Conservation (phyloP, 345 rosid species). For the Gossypium turneri region DNA sequence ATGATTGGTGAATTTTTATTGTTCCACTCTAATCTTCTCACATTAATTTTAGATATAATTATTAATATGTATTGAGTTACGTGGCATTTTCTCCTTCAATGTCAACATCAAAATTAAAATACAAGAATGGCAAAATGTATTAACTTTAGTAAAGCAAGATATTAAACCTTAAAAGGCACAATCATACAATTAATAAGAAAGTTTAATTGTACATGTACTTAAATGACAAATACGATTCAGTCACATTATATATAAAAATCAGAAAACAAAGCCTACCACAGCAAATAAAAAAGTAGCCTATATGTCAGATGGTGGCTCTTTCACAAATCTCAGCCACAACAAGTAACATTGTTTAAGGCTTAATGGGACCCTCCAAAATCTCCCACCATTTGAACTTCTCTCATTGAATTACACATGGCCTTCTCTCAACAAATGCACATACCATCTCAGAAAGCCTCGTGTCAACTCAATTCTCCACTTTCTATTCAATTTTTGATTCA, state of each 20-base stretch:
- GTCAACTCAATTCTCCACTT: background rate
- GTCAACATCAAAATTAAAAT: too few species aligned
- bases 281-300: constrained; percentile 1
- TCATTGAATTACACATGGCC: background rate
- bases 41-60: too few species aligned
- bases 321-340: background rate
- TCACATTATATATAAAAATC: background rate
- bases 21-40: too few species aligned
- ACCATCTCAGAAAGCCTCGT: background rate
- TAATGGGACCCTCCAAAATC: background rate
- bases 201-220: background rate
- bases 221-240: background rate
- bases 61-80: too few species aligned
- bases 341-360: background rate
- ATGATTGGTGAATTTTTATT: too few species aligned
- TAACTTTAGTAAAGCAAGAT: background rate
- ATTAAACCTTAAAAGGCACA: background rate
- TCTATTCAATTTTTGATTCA: background rate
- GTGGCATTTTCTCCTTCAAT: too few species aligned
- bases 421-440: background rate
- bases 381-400: background rate
- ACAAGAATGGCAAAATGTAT: too few species aligned
- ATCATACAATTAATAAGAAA: background rate
- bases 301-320: background rate
- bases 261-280: background rate